Conservation (phyloP, 164 flowering plant species). For the Malania oleifera region DNA sequence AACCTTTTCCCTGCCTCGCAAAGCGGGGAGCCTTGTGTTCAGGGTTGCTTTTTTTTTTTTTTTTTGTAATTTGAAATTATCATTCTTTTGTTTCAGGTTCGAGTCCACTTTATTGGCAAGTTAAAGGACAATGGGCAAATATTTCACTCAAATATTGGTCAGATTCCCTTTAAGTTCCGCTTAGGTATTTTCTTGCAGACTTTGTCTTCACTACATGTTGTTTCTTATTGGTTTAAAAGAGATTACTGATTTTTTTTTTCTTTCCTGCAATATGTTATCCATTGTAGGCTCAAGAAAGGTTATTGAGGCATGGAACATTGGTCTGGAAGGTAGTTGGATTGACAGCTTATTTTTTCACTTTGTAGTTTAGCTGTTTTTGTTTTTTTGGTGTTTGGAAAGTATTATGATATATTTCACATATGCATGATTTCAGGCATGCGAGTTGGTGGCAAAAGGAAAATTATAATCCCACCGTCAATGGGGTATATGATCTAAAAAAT, state of each 20-base stretch:
- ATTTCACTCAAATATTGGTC: slow-evolving; percentile 2
- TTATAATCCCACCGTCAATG: slow-evolving; percentile 39
- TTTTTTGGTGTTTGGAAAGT: neutral
- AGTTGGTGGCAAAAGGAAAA: slow-evolving; percentile 43
- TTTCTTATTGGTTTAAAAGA: too few relatives aligned
- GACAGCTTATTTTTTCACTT: neutral
- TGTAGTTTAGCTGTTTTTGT: neutral
- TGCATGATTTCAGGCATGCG: slow-evolving; percentile 39
- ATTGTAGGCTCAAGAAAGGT: slow-evolving; percentile 24
- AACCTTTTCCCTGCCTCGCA: too few relatives aligned
- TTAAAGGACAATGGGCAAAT: neutral
- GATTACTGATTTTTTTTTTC: too few relatives aligned
- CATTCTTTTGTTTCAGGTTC: neutral
- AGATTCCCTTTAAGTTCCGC: slow-evolving; percentile 3
- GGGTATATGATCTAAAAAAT: slow-evolving; percentile 21
- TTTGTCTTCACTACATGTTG: too few relatives aligned
- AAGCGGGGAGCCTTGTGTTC: too few relatives aligned
- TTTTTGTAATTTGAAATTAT: neutral
- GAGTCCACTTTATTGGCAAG: neutral
- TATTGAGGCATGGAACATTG: slow-evolving; percentile 33
- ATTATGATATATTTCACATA: neutral
- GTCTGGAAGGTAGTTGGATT: slow-evolving; percentile 36
- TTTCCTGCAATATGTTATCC: too few relatives aligned
- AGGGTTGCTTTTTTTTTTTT: neutral
- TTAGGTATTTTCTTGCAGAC: neutral